phyloP scores from a whole-genome alignment of 129 eudicot genomes.

The Daucus carota region DNA sequence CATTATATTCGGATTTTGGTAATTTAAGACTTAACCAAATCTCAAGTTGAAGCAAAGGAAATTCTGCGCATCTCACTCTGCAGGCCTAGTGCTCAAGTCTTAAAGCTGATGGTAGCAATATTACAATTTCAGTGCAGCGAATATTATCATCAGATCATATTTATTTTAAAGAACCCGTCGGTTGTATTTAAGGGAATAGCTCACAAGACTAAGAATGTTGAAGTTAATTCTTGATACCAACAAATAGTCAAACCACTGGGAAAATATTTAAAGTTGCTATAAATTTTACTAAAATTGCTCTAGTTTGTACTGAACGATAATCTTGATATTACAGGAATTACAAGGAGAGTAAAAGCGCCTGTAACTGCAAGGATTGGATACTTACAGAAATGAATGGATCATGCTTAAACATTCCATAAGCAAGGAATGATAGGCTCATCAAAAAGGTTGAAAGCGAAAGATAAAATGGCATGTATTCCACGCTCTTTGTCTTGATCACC shows the following conservation, averaged over 20 bases:
- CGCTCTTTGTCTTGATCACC: conserved; percentile 50
- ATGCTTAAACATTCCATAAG: conserved; percentile 36
- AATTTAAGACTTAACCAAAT: neutral
- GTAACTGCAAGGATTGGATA: neutral
- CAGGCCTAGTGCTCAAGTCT: neutral
- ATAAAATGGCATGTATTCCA: conserved; percentile 58
- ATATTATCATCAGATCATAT: neutral
- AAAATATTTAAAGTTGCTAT: too few relatives aligned
- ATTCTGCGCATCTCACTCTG: neutral
- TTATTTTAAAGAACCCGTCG: neutral
- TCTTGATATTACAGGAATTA: neutral
- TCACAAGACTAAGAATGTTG: too few relatives aligned
- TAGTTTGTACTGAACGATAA: neutral
- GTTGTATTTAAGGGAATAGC: neutral
- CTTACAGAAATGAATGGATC: conserved; percentile 42
- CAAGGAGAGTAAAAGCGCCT: neutral
- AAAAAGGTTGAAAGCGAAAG: conserved; percentile 44
- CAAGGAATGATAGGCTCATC: conserved; percentile 40
- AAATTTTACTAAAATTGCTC: too few relatives aligned
- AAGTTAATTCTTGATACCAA: too few relatives aligned
- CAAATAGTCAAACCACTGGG: too few relatives aligned
- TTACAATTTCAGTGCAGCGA: neutral
- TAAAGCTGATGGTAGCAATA: neutral
- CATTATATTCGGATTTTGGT: too few relatives aligned
- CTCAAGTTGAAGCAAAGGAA: neutral